Evolutionary conservation across 2,329 filamentous ascomycete species (phyloP).

Genomic region (Harringtonia aguacate): DNA sequence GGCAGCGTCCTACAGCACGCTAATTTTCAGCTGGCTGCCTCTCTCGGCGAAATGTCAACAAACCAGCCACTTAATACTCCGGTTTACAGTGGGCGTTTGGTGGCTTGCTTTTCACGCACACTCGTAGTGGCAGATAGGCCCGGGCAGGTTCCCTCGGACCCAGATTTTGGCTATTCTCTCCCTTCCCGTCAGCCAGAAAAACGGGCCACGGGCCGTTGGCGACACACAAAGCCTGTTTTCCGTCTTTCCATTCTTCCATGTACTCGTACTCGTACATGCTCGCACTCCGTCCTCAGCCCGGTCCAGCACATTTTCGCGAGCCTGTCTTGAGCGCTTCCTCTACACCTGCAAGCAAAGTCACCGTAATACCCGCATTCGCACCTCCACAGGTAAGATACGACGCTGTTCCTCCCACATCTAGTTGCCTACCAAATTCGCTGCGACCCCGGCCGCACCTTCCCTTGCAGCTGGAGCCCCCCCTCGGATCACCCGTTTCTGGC

Average conservation of each 20-base stretch:
- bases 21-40: slow-evolving; percentile 9
- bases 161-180: neutral
- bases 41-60: slow-evolving; percentile 10
- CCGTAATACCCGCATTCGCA: no score
- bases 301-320: neutral
- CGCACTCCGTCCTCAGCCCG: neutral
- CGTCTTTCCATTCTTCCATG: neutral
- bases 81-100: no score
- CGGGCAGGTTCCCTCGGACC: no score
- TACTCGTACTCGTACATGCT: no score
- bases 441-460: slow-evolving; percentile 9
- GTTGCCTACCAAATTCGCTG: neutral
- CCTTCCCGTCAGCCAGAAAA: neutral
- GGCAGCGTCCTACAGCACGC: no score
- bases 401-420: neutral
- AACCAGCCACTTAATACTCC: neutral
- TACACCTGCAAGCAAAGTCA: no score
- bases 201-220: slow-evolving; percentile 5
- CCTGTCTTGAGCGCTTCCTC: neutral
- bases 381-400: neutral
- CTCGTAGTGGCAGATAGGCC: no score
- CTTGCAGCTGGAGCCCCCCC: slow-evolving; percentile 10
- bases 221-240: neutral
- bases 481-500: slow-evolving; percentile 9
- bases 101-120: no score